These are phyloP conservation scores for Dictyostelium citrinum DNA, from an alignment of 78 protist species.

Conservation along the genomic window DNA sequence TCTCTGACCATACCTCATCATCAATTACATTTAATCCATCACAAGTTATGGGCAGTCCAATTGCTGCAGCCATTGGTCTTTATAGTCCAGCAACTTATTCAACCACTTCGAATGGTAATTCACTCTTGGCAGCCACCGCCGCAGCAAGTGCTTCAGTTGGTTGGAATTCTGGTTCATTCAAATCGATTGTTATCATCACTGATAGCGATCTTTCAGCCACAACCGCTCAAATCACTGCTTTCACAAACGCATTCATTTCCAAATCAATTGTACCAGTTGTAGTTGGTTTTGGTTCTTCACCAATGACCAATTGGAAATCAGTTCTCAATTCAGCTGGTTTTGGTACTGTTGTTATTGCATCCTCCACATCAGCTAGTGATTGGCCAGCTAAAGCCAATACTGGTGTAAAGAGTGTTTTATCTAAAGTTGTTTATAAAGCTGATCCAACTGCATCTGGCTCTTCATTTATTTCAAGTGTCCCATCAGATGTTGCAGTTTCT, in stretches of 20 bases:
- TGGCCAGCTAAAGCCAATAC: background rate
- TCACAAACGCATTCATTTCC: background rate
- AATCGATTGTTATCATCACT: constrained; percentile 4
- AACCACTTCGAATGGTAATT: background rate
- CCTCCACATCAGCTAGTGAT: background rate
- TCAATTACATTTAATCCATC: background rate
- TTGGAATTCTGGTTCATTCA: constrained; percentile 5
- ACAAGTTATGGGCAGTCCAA: background rate
- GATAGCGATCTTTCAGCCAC: background rate
- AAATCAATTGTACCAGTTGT: background rate
- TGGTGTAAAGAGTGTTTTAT: background rate
- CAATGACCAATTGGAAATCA: background rate
- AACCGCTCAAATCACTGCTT: background rate
- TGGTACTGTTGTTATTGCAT: background rate
- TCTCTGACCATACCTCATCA: background rate
- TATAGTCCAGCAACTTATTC: background rate
- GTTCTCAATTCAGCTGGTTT: background rate
- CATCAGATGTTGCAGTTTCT: background rate
- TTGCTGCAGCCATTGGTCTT: background rate
- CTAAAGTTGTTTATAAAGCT: background rate
- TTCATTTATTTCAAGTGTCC: background rate
- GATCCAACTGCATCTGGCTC: background rate
- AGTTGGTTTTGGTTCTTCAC: background rate
- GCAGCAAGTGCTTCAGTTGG: background rate
- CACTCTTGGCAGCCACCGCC: background rate